A percentile compares a stretch with the other conserved stretches of the same genome.
Conservation (phyloP, 495 filamentous ascomycete species). For the Trichoderma erinaceum region DNA sequence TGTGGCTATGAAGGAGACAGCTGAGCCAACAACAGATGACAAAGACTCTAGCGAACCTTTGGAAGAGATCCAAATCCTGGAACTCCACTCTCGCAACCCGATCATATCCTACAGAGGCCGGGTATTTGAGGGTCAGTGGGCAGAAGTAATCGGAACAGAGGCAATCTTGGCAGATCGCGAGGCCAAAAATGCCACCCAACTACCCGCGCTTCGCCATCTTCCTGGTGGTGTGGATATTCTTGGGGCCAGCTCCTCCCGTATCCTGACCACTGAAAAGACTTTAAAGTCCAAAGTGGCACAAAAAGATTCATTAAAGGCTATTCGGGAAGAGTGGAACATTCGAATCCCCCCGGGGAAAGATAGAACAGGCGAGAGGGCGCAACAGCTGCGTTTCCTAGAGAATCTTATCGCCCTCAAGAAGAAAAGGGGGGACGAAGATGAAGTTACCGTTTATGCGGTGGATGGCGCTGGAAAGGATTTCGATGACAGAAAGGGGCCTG, state of each 20-base stretch:
- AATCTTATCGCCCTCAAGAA: slow-evolving; percentile 44
- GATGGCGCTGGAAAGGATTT: slow-evolving; percentile 11
- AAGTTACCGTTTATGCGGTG: slow-evolving; percentile 40
- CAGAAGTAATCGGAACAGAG: slow-evolving; percentile 71
- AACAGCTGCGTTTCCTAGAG: slow-evolving; percentile 42
- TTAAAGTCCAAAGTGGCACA: slow-evolving; percentile 25
- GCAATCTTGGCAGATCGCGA: slow-evolving; percentile 58
- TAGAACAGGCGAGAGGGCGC: slow-evolving; percentile 31
- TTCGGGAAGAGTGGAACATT: slow-evolving; percentile 22
- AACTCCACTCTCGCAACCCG: slow-evolving; percentile 65
- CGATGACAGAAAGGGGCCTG: background rate
- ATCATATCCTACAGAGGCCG: slow-evolving; percentile 68
- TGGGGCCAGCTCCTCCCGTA: slow-evolving; percentile 47
- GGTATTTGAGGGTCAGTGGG: slow-evolving; percentile 72
- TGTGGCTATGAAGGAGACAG: background rate
- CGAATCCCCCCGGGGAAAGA: slow-evolving; percentile 31
- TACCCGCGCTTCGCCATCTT: slow-evolving; percentile 39
- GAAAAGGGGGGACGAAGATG: slow-evolving; percentile 48
- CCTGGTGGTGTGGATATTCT: slow-evolving; percentile 53
- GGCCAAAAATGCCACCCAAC: slow-evolving; percentile 28
- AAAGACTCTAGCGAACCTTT: slow-evolving; percentile 19
- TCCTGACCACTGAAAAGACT: slow-evolving; percentile 35
- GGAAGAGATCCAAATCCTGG: slow-evolving; percentile 67
- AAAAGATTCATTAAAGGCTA: slow-evolving; percentile 21
- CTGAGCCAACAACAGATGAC: slow-evolving; percentile 14